Evolutionary conservation across 1,284 basidiomycete genomes (phyloP), one percentile per base, ranked within the genome.

Genomic region (Golubevia sp.): DNA sequence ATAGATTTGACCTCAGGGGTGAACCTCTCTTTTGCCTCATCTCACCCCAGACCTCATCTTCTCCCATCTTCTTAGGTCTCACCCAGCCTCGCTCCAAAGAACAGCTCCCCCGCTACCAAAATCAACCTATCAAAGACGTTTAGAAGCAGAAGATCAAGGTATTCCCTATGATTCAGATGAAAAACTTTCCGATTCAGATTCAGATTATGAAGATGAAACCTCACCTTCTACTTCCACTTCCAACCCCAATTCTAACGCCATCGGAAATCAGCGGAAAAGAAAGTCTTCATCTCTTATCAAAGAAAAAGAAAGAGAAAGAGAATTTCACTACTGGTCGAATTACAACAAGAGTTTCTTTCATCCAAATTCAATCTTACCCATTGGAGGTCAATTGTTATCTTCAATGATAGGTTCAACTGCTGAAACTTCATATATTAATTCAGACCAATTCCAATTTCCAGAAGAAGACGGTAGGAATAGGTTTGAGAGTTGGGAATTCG

Each of bases 271-370:
- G n/a, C n/a, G n/a, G n/a, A n/a, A n/a, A n/a, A 8, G 38, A 18
- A 44, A 44, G 38, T 44, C 38, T 44, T n/a, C n/a, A n/a, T n/a
- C n/a, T n/a, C n/a, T n/a, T n/a, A n/a, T n/a, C n/a, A 44, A 18
- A 44, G 11, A 44, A 18, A 44, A 44, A 44, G 11, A 44, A 44
- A 44, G 38, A 11, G 38, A 44, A 44, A 44, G n/a, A 34, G 51
- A 18, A 53, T 30, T 21, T 48, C 64, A 66, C 13, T 79, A 72
- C 70, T 79, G 77, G 77, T 77, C 77, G 3, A 76, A 79, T 62
- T 75, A 70, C 55, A 64, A 71, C 50, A 67, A 70, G 1, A 66
- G 68, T 20, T 70, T 55, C 55, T 71, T 66, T 60, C 77, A 79
- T 54, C 59, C 76, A 2, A 70, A 65, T 51, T 76, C 76, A 24